Percentiles rank a stretch among this genome's conserved stretches.
These are phyloP conservation scores for Oemleria cerasiformis DNA, from an alignment of 306 rosid species.

Conservation along the genomic window DNA sequence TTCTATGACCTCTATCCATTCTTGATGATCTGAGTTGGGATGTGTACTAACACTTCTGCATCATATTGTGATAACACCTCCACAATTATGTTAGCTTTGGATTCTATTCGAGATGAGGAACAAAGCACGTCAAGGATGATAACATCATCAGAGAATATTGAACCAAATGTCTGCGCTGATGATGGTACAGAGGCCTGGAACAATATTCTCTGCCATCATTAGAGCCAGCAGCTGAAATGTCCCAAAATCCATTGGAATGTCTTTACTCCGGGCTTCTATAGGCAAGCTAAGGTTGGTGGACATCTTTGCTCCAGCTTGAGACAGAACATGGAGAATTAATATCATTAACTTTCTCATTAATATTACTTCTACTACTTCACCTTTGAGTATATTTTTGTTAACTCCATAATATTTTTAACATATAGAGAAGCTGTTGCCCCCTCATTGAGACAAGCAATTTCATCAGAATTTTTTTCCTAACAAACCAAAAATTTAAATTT, in stretches of 20 bases:
- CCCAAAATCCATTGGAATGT: not conserved
- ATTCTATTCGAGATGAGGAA: not conserved
- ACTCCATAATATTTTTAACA: not conserved
- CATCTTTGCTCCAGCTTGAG: not conserved
- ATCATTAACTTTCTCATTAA: not conserved
- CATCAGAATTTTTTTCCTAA: not conserved
- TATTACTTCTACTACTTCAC: not conserved
- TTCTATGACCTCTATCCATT: not conserved
- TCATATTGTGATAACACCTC: constrained; percentile 1
- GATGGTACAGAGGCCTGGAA: no score
- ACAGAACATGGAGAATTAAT: not conserved
- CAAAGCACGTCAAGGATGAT: not conserved
- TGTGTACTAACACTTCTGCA: not conserved
- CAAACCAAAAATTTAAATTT: not conserved
- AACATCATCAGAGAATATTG: not conserved
- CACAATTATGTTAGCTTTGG: not conserved
- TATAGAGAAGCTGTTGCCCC: not conserved
- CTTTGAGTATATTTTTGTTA: not conserved
- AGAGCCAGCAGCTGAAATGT: not conserved
- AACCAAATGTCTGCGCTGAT: not conserved
- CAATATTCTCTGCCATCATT: not conserved
- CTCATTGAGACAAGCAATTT: constrained; percentile 1
- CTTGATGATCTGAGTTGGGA: not conserved
- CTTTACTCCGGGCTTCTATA: not conserved
- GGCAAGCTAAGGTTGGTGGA: not conserved